Conservation (phyloP, 2,329 filamentous ascomycete genomes). For the Arthrobotrys pseudoclavata region DNA sequence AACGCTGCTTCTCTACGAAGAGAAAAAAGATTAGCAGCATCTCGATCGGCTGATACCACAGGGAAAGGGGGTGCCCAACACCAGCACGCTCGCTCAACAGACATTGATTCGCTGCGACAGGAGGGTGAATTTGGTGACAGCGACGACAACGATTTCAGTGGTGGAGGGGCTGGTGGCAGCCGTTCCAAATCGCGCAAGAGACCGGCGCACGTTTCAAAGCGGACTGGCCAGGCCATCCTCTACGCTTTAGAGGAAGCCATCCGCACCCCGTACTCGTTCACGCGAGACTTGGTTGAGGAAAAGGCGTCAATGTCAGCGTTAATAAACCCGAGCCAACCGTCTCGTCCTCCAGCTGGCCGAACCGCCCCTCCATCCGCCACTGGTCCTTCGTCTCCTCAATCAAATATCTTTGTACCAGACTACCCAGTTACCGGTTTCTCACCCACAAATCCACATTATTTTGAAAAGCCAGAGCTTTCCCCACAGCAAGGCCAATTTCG, state of each 20-base stretch:
- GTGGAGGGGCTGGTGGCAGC: conserved; percentile 59
- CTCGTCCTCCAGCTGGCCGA: conserved; percentile 59
- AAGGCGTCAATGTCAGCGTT: conserved; percentile 90
- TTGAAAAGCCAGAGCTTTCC: conserved; percentile 49
- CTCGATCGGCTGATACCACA: conserved; percentile 49
- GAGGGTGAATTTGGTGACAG: conserved; percentile 54
- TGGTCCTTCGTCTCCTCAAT: conserved; percentile 69
- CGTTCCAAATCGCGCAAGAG: conserved; percentile 53
- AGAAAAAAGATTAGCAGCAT: conserved; percentile 52
- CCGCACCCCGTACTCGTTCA: conserved; percentile 84
- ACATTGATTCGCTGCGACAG: conserved; percentile 53
- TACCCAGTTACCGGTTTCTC: conserved; percentile 64
- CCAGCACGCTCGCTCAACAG: conserved; percentile 51
- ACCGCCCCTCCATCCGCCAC: conserved; percentile 56
- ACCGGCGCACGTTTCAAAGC: conserved; percentile 77
- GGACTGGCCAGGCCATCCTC: conserved; percentile 89
- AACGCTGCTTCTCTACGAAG: conserved; percentile 57
- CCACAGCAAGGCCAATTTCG: conserved; percentile 55
- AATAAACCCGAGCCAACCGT: conserved; percentile 72
- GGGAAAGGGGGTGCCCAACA: conserved; percentile 54
- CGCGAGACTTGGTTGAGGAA: conserved; percentile 85
- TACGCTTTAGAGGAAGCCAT: conserved; percentile 93
- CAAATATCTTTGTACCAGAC: conserved; percentile 70
- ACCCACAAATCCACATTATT: conserved; percentile 50
- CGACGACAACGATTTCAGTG: conserved; percentile 51